Conservation (phyloP, 352 stramenopile genomes). For the Thraustochytrium sp. region DNA sequence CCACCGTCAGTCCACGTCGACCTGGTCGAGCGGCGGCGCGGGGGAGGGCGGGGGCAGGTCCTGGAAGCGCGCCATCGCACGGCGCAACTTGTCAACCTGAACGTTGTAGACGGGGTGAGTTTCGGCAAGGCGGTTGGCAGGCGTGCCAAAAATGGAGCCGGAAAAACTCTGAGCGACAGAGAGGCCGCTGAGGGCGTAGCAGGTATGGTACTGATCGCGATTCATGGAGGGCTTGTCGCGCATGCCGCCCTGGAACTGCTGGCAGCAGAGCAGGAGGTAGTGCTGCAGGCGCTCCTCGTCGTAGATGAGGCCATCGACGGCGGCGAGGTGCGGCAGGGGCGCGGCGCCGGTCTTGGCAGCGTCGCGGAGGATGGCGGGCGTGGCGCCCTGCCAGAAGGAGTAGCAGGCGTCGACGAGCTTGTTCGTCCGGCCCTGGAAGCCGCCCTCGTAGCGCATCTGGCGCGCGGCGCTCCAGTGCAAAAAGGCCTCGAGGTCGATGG, state of each 20-base stretch:
- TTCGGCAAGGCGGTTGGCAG: not conserved
- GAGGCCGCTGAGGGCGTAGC: constrained; percentile 94
- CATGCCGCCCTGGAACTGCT: constrained; percentile 55
- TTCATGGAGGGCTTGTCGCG: constrained; percentile 62
- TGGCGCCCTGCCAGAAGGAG: constrained; percentile 95
- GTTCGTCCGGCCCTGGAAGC: constrained; percentile 91
- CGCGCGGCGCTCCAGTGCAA: constrained; percentile 77
- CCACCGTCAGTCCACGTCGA: not conserved
- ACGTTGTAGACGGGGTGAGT: constrained; percentile 39
- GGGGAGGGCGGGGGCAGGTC: not conserved
- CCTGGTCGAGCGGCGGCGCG: not conserved
- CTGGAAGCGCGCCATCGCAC: not conserved
- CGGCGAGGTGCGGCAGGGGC: not conserved
- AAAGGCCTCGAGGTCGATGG: constrained; percentile 58
- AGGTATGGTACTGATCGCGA: constrained; percentile 97
- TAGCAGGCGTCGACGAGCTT: constrained; percentile 99
- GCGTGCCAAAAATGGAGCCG: not conserved
- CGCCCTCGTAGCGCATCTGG: constrained; percentile 80
- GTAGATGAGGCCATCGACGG: not conserved
- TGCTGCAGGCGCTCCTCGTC: constrained; percentile 59
- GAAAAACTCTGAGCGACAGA: constrained; percentile 53
- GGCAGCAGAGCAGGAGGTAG: constrained; percentile 58
- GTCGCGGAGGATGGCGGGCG: constrained; percentile 67
- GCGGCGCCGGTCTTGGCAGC: not conserved
- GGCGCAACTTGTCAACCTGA: not conserved